These are phyloP conservation scores for Polytolypa hystricis DNA, from an alignment of 2,329 filamentous ascomycete genomes.

Conservation along the genomic window DNA sequence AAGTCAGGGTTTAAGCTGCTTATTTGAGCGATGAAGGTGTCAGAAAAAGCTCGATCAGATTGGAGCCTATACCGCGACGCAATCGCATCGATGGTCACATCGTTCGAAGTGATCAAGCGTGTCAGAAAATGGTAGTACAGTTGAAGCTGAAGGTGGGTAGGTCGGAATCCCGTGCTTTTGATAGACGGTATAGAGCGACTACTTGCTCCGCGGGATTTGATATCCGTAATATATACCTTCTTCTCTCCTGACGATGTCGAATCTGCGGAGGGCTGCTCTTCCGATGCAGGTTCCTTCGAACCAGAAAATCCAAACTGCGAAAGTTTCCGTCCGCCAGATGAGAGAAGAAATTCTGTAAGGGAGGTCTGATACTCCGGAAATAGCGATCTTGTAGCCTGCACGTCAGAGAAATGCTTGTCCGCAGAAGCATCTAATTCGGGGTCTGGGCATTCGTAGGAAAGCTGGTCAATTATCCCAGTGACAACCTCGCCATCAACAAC, in stretches of 20 bases:
- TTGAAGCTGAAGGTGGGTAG: conserved; percentile 77
- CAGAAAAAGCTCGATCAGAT: conserved; percentile 56
- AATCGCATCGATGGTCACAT: conserved; percentile 57
- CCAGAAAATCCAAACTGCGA: conserved; percentile 20
- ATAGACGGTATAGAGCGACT: conserved; percentile 51
- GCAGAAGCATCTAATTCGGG: conserved; percentile 54
- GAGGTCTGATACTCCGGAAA: conserved; percentile 36
- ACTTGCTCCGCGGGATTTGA: conserved; percentile 61
- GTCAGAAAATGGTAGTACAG: conserved; percentile 80
- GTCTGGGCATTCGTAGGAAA: conserved; percentile 69
- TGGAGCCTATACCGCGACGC: conserved; percentile 63
- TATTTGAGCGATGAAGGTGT: conserved; percentile 67
- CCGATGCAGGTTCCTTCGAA: not conserved
- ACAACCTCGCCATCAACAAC: conserved; percentile 69
- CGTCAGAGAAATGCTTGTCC: conserved; percentile 28
- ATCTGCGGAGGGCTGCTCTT: conserved; percentile 7
- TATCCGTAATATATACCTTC: conserved; percentile 65
- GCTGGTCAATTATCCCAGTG: conserved; percentile 79
- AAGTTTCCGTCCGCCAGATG: conserved; percentile 25
- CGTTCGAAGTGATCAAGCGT: conserved; percentile 54
- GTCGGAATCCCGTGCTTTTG: conserved; percentile 52
- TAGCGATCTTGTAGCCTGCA: conserved; percentile 24
- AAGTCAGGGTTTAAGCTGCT: conserved; percentile 58
- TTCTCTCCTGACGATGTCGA: conserved; percentile 10
- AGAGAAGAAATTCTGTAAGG: conserved; percentile 34